phyloP scores from a whole-genome alignment of 352 stramenopile species.

The Thalassiosira delicatula region DNA sequence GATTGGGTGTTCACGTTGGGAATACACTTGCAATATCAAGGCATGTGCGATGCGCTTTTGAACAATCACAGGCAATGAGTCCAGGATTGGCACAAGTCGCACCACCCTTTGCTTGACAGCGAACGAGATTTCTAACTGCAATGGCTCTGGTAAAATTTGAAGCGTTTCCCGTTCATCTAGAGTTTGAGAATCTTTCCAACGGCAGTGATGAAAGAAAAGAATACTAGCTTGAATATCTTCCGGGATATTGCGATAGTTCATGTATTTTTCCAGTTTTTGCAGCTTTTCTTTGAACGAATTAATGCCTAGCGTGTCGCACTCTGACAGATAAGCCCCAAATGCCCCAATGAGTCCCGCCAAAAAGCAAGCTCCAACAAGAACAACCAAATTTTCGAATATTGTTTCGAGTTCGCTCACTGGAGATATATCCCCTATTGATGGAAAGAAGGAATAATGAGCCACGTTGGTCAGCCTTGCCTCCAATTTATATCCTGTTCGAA shows the following conservation, averaged over 20 bases:
- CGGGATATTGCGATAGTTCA: conserved; percentile 75
- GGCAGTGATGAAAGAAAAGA: conserved; percentile 75
- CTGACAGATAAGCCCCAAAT: conserved; percentile 69
- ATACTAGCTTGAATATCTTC: conserved; percentile 68
- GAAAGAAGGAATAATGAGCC: neutral
- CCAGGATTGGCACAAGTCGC: conserved; percentile 65
- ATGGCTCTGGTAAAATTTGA: conserved; percentile 64
- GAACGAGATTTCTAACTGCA: conserved; percentile 68
- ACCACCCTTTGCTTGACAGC: conserved; percentile 57
- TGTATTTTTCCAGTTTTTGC: conserved; percentile 76
- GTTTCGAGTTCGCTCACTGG: conserved; percentile 73
- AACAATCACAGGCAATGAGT: conserved; percentile 57
- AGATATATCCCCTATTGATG: conserved; percentile 67
- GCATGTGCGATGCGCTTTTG: conserved; percentile 70
- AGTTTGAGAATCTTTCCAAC: conserved; percentile 67
- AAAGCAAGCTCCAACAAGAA: conserved; percentile 76
- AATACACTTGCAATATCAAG: conserved; percentile 67
- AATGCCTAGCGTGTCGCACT: conserved; percentile 68
- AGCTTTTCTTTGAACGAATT: conserved; percentile 81
- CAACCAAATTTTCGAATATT: conserved; percentile 71
- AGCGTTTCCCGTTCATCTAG: conserved; percentile 68
- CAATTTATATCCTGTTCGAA: neutral
- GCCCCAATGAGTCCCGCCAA: conserved; percentile 79
- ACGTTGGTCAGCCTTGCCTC: neutral
- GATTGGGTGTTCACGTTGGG: conserved; percentile 35